Evolutionary conservation across 768 basidiomycete species (phyloP).

Genomic region (Ramaria rubella): DNA sequence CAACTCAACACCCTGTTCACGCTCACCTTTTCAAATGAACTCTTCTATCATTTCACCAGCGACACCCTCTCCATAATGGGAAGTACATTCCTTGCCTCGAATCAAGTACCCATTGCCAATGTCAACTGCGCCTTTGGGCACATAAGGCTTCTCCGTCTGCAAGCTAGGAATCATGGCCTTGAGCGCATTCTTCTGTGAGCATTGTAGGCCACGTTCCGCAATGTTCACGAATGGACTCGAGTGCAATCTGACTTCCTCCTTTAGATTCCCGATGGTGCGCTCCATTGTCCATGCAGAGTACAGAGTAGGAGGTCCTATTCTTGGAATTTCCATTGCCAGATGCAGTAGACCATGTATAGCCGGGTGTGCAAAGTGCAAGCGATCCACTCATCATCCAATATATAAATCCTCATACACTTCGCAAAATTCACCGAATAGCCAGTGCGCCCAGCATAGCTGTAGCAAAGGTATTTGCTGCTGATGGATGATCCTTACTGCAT

Average conservation of each 20-base stretch:
- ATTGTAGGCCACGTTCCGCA: neutral
- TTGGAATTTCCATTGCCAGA: constrained; percentile 18
- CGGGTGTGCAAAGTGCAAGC: constrained; percentile 30
- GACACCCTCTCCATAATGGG: neutral
- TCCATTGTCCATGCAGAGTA: constrained; percentile 25
- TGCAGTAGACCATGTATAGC: constrained; percentile 29
- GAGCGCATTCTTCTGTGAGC: neutral
- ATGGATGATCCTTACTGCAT: neutral
- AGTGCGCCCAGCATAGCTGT: constrained; percentile 16
- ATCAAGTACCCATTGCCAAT: neutral
- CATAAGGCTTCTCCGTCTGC: neutral
- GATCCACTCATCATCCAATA: constrained; percentile 18
- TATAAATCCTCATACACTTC: constrained; percentile 33
- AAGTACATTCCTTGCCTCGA: neutral
- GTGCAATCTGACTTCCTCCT: constrained; percentile 4
- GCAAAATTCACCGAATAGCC: constrained; percentile 20
- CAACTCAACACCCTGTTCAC: neutral
- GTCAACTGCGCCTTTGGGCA: neutral
- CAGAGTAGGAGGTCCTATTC: constrained; percentile 18
- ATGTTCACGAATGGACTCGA: constrained; percentile 2
- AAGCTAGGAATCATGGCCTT: neutral
- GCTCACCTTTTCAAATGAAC: neutral
- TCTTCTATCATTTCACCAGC: neutral
- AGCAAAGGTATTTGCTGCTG: neutral
- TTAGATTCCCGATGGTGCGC: constrained; percentile 17